Evolutionary conservation across 441 rosid genomes (phyloP).

Genomic region (Macaranga tanarius): DNA sequence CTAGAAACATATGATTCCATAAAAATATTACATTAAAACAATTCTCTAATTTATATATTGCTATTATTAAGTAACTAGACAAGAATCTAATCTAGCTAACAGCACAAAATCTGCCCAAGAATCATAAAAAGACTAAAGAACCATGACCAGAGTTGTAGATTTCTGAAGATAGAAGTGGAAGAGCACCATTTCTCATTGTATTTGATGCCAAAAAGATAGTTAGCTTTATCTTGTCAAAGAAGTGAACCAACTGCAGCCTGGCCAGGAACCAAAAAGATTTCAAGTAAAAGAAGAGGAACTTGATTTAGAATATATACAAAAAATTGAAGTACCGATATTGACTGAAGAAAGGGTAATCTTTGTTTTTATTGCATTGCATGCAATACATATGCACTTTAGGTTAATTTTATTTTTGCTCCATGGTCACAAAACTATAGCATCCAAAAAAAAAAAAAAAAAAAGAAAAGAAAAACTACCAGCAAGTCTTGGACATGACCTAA

Average conservation of each 20-base stretch:
- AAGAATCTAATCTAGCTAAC: too few species aligned
- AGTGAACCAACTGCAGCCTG: neutral
- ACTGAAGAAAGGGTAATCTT: neutral
- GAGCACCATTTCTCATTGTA: constrained; percentile 39
- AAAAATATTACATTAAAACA: neutral
- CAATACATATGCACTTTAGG: too few species aligned
- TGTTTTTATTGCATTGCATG: too few species aligned
- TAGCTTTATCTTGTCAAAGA: too few species aligned
- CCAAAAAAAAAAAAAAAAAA: too few species aligned
- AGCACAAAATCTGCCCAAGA: neutral
- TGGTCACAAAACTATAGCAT: too few species aligned
- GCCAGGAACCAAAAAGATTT: neutral
- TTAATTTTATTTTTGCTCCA: too few species aligned
- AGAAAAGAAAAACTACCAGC: too few species aligned
- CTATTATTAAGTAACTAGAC: too few species aligned
- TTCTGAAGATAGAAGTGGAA: constrained; percentile 31
- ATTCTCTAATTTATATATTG: too few species aligned
- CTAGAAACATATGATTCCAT: constrained; percentile 23
- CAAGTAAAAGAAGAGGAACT: neutral
- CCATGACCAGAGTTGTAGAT: constrained; percentile 34
- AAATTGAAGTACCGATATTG: neutral
- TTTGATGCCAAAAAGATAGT: constrained; percentile 16
- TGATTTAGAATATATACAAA: neutral
- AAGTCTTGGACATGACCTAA: too few species aligned
- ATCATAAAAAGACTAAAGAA: too few species aligned